These are phyloP conservation scores for Penicilliopsis zonata DNA, from an alignment of 495 filamentous ascomycete genomes.

Conservation along the genomic window DNA sequence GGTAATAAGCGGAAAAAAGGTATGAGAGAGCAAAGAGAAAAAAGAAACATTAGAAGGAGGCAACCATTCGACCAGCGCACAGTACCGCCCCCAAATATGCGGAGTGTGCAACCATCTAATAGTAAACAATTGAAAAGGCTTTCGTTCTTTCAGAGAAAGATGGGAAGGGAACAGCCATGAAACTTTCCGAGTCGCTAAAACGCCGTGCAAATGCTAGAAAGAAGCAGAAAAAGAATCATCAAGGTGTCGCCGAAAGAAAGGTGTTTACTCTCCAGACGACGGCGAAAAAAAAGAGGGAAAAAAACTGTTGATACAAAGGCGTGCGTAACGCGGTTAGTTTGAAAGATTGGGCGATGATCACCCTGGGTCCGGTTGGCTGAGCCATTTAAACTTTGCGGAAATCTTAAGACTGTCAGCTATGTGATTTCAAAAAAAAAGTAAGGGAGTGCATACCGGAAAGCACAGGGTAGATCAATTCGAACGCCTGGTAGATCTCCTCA, in stretches of 20 bases:
- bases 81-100: constrained; percentile 33
- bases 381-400: constrained; percentile 50
- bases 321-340: no score
- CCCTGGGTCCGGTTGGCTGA: constrained; percentile 13
- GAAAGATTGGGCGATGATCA: no score
- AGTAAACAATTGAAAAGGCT: constrained; percentile 16
- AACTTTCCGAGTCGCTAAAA: constrained; percentile 34
- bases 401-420: constrained; percentile 38
- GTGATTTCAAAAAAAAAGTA: neutral
- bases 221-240: constrained; percentile 18
- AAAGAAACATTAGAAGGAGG: constrained; percentile 26
- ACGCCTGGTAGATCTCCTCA: constrained; percentile 97
- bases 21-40: constrained; percentile 7
- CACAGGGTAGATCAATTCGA: constrained; percentile 98
- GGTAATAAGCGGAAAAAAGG: no score
- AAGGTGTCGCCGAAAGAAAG: constrained; percentile 5
- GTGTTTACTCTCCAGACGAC: no score
- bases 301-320: constrained; percentile 48
- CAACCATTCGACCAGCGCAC: constrained; percentile 54
- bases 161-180: constrained; percentile 15
- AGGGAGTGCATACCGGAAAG: constrained; percentile 60
- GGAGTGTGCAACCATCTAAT: constrained; percentile 42
- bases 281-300: constrained; percentile 9
- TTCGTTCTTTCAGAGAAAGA: constrained; percentile 8
- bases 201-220: constrained; percentile 39